Percentiles rank a stretch among this genome's conserved stretches.
Conservation (phyloP, 108 stramenopile genomes). For the Cyclotella distinguenda region DNA sequence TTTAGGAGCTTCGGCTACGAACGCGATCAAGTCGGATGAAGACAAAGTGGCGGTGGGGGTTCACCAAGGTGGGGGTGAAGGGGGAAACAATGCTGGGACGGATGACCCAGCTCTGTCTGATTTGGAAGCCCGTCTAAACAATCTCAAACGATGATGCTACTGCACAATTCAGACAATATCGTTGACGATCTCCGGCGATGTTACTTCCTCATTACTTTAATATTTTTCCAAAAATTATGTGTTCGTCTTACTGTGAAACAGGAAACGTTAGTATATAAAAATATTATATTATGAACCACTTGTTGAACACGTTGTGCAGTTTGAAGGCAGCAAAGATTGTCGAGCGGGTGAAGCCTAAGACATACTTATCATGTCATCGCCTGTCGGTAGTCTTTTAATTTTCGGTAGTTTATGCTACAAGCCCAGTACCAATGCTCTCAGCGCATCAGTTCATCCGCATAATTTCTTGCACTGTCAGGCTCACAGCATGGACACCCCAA, state of each 20-base stretch:
- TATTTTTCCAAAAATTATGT: no score
- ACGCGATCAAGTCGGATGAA: slow-evolving; percentile 19
- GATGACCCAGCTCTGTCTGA: slow-evolving; percentile 76
- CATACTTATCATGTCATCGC: no score
- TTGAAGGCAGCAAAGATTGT: no score
- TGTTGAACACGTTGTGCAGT: no score
- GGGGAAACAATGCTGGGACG: slow-evolving; percentile 21
- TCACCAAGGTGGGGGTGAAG: slow-evolving; percentile 18
- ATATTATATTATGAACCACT: no score
- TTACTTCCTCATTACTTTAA: no score
- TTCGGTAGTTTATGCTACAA: not conserved
- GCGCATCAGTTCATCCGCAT: slow-evolving; percentile 38
- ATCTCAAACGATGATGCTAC: slow-evolving; percentile 68
- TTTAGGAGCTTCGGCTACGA: slow-evolving; percentile 32
- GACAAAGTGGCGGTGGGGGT: slow-evolving; percentile 31
- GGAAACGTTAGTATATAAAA: no score
- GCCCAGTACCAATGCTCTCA: not conserved
- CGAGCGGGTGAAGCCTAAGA: no score
- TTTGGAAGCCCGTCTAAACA: slow-evolving; percentile 86
- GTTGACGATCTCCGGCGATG: no score
- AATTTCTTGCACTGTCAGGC: slow-evolving; percentile 54
- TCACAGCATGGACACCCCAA: slow-evolving; percentile 86
- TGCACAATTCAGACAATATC: not conserved
- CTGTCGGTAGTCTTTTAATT: no score
- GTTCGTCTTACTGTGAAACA: no score